A percentile compares a stretch with the other conserved stretches of the same genome.
Evolutionary conservation across 106 monocot species (phyloP).

Genomic region (Hemerocallis citrina): DNA sequence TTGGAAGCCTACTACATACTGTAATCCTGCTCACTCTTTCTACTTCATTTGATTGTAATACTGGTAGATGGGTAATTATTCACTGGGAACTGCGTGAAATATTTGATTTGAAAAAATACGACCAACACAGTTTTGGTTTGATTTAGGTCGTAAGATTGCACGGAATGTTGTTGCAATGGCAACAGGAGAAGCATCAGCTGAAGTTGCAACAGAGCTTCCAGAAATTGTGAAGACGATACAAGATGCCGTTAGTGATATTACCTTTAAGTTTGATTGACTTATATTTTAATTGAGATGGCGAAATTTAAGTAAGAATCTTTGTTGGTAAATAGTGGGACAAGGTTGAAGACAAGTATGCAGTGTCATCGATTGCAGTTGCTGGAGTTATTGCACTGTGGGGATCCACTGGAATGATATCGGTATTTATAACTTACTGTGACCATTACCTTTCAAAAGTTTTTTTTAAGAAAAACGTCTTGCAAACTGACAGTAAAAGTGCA

Average conservation of each 20-base stretch:
- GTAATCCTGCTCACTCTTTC: neutral
- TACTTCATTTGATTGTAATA: neutral
- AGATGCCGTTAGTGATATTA: conserved; percentile 24
- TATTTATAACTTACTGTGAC: conserved; percentile 10
- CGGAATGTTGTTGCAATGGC: conserved; percentile 43
- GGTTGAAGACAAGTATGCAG: conserved; percentile 82
- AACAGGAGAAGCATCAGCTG: conserved; percentile 35
- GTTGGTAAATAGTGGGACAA: conserved; percentile 68
- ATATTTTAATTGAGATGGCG: neutral
- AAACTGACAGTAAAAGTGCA: too few relatives aligned
- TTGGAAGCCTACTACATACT: neutral
- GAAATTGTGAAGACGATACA: conserved; percentile 42
- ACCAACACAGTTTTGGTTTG: neutral
- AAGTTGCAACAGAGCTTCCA: conserved; percentile 26
- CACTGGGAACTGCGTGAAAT: neutral
- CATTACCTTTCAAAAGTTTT: too few relatives aligned
- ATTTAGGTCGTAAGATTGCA: conserved; percentile 14
- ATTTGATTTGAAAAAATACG: neutral
- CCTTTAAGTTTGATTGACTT: neutral
- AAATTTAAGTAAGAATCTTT: conserved; percentile 1
- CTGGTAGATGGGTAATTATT: neutral
- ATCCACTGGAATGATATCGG: conserved; percentile 66
- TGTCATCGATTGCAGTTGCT: conserved; percentile 42
- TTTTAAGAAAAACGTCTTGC: too few relatives aligned
- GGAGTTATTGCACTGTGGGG: conserved; percentile 52